Conservation (phyloP, 768 basidiomycete species). For the Tylopilus plumbeoviolaceoides region DNA sequence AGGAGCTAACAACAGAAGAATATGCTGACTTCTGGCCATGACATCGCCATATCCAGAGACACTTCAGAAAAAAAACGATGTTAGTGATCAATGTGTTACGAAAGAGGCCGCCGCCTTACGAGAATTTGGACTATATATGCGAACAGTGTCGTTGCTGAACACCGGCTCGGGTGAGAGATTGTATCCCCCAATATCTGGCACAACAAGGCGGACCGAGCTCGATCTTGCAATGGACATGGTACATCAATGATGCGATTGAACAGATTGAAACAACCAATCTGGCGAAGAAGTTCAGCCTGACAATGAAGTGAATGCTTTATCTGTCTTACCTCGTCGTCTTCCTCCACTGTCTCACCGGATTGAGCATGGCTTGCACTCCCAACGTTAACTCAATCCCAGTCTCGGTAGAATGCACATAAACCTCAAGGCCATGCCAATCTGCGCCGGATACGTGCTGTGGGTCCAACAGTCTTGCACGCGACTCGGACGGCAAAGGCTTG, state of each 20-base stretch:
- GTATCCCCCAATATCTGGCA: constrained; percentile 43
- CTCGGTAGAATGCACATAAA: constrained; percentile 67
- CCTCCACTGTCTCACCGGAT: constrained; percentile 62
- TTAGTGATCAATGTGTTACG: no score
- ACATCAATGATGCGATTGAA: constrained; percentile 64
- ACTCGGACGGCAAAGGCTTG: constrained; percentile 91
- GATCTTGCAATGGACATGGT: constrained; percentile 63
- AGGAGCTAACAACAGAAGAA: no score
- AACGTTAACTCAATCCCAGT: constrained; percentile 62
- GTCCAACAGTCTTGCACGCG: constrained; percentile 72
- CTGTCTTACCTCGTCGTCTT: constrained; percentile 49
- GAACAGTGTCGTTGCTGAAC: constrained; percentile 31
- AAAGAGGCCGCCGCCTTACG: no score
- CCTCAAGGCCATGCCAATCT: constrained; percentile 85
- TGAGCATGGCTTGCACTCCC: constrained; percentile 70
- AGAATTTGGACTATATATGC: constrained; percentile 51
- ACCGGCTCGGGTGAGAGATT: constrained; percentile 51
- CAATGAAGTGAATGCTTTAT: not conserved
- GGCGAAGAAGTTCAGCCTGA: constrained; percentile 3
- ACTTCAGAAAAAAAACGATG: no score
- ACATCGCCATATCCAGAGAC: no score
- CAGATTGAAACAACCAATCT: constrained; percentile 77
- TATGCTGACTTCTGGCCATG: no score
- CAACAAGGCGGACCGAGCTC: constrained; percentile 50
- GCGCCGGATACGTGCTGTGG: constrained; percentile 85